Evolutionary conservation across 2,329 filamentous ascomycete species (phyloP).

Genomic region (Fusarium multiceps): DNA sequence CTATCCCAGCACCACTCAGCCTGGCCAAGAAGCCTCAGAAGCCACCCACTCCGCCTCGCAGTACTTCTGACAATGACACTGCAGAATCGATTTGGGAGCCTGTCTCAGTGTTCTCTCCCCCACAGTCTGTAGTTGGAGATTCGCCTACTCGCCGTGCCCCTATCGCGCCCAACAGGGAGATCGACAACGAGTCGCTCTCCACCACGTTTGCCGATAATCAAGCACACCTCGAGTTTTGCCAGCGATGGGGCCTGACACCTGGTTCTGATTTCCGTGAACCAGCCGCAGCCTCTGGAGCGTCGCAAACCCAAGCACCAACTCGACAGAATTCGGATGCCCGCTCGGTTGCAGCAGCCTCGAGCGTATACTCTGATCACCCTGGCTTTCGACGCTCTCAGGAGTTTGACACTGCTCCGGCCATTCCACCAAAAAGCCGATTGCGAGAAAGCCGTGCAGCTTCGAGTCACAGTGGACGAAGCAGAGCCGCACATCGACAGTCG

Average conservation of each 20-base stretch:
- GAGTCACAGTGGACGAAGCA: background rate
- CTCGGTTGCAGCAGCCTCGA: constrained; percentile 23
- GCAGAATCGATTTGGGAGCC: constrained; percentile 23
- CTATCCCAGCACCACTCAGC: constrained; percentile 13
- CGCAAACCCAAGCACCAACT: background rate
- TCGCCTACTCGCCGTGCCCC: background rate
- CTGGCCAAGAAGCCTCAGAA: background rate
- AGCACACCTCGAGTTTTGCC: constrained; percentile 30
- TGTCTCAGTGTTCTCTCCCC: constrained; percentile 16
- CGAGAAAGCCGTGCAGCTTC: background rate
- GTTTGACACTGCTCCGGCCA: background rate
- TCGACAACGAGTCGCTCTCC: background rate
- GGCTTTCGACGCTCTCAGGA: constrained; percentile 28
- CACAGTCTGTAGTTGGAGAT: background rate
- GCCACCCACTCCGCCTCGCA: background rate
- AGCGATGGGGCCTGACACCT: constrained; percentile 1
- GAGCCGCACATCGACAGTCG: background rate
- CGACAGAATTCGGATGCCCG: background rate
- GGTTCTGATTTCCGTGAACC: background rate
- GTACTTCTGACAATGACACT: background rate
- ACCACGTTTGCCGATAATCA: constrained; percentile 1
- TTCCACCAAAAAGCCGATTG: background rate
- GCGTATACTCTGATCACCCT: constrained; percentile 35
- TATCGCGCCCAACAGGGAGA: background rate
- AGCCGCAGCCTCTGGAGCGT: background rate